These are phyloP conservation scores for Nemania sp. DNA, from an alignment of 2,329 filamentous ascomycete genomes.

Conservation along the genomic window DNA sequence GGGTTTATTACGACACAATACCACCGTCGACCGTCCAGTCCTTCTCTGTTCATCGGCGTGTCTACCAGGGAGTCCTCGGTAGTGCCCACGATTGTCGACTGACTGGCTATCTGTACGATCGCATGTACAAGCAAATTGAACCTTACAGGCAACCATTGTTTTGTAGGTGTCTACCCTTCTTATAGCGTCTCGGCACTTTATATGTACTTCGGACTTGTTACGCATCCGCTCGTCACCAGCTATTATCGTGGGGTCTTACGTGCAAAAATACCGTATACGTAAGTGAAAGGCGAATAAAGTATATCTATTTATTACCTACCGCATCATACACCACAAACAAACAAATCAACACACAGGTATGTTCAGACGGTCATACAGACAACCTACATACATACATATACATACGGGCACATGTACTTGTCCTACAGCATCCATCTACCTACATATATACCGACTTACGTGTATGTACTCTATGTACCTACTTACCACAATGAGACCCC, in stretches of 20 bases:
- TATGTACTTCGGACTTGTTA: not conserved
- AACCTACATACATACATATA: not conserved
- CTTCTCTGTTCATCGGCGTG: constrained; percentile 5
- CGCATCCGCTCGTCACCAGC: not conserved
- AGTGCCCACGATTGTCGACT: constrained; percentile 6
- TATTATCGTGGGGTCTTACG: not conserved
- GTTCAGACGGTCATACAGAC: not conserved
- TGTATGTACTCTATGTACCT: not conserved
- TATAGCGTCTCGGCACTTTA: constrained; percentile 1
- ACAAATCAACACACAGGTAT: not conserved
- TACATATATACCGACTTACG: constrained; percentile 5
- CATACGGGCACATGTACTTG: not conserved
- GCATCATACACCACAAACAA: not conserved
- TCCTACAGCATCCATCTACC: constrained; percentile 12
- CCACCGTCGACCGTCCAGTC: constrained; percentile 12
- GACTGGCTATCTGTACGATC: not conserved
- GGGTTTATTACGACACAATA: constrained; percentile 14
- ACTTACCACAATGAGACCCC: constrained; percentile 24
- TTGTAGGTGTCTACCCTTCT: not conserved
- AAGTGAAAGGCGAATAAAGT: not conserved
- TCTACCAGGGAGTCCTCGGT: constrained; percentile 11
- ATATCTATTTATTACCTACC: no score
- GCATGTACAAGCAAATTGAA: not conserved
- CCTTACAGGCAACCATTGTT: not conserved
- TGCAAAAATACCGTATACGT: not conserved